Evolutionary conservation across 1,139 yeast species (phyloP).

Genomic region (Diutina scorzettiae): DNA sequence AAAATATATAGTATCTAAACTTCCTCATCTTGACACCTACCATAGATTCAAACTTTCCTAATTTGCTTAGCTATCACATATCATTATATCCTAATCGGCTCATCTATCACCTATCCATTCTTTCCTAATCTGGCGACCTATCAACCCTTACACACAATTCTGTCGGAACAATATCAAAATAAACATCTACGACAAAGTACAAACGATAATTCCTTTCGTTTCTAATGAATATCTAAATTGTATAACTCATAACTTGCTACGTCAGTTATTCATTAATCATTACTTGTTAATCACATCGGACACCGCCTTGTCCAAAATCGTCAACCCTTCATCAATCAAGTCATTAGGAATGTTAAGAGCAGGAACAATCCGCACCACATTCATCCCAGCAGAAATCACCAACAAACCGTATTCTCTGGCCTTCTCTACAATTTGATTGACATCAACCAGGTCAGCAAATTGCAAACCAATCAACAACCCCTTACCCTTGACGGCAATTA

Average conservation of each 20-base stretch:
- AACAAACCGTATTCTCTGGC: constrained; percentile 75
- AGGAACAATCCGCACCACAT: constrained; percentile 83
- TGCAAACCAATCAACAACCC: constrained; percentile 83
- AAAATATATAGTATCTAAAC: no score
- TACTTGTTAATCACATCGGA: not conserved
- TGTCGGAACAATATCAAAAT: no score
- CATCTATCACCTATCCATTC: no score
- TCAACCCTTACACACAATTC: no score
- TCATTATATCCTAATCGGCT: no score
- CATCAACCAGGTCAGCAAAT: constrained; percentile 44
- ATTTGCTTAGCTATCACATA: no score
- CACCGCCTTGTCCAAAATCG: constrained; percentile 44
- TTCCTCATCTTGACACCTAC: no score
- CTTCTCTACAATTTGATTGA: constrained; percentile 48
- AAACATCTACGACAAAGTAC: not conserved
- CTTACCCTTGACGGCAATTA: constrained; percentile 67
- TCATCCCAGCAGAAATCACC: constrained; percentile 83
- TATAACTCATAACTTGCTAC: no score
- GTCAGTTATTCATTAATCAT: not conserved
- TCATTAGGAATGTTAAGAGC: constrained; percentile 75
- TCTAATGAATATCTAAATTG: not conserved
- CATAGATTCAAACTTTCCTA: no score
- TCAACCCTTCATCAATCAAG: constrained; percentile 57
- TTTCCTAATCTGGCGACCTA: no score
- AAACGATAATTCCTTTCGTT: not conserved